These are phyloP conservation scores for Fomitopsis serialis DNA, from an alignment of 768 basidiomycete genomes.

Conservation along the genomic window DNA sequence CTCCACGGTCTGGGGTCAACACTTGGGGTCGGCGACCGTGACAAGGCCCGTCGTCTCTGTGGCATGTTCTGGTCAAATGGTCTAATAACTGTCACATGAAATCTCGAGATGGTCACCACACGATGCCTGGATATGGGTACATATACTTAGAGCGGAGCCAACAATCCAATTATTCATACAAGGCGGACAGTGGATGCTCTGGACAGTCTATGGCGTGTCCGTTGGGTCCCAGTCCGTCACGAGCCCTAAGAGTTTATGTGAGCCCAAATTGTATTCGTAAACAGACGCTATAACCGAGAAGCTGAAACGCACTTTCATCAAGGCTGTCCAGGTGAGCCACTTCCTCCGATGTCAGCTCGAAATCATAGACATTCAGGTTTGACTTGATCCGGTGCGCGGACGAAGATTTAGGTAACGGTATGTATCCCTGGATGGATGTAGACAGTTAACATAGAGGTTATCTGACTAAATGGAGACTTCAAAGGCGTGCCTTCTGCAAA, in stretches of 20 bases:
- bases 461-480: too few species aligned
- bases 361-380: slow-evolving; percentile 62
- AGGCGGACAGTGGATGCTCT: neutral
- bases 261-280: neutral
- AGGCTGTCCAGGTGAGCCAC: slow-evolving; percentile 44
- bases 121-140: too few species aligned
- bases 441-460: neutral
- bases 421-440: slow-evolving; percentile 36
- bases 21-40: too few species aligned
- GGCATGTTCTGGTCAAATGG: too few species aligned
- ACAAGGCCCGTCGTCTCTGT: too few species aligned
- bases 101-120: too few species aligned
- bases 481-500: slow-evolving; percentile 57
- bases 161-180: too few species aligned
- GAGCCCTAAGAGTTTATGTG: slow-evolving; percentile 10
- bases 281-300: too few species aligned
- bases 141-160: too few species aligned
- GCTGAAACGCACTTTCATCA: slow-evolving; percentile 42
- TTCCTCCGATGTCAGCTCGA: slow-evolving; percentile 46
- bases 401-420: slow-evolving; percentile 63
- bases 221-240: slow-evolving; percentile 26
- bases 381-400: slow-evolving; percentile 45
- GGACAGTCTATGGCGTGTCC: slow-evolving; percentile 17
- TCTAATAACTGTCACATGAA: too few species aligned
- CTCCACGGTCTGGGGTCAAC: too few species aligned